Base-by-base conservation (phyloP, 1,284 basidiomycete genomes). In the Boletus semigastroideus region DNA sequence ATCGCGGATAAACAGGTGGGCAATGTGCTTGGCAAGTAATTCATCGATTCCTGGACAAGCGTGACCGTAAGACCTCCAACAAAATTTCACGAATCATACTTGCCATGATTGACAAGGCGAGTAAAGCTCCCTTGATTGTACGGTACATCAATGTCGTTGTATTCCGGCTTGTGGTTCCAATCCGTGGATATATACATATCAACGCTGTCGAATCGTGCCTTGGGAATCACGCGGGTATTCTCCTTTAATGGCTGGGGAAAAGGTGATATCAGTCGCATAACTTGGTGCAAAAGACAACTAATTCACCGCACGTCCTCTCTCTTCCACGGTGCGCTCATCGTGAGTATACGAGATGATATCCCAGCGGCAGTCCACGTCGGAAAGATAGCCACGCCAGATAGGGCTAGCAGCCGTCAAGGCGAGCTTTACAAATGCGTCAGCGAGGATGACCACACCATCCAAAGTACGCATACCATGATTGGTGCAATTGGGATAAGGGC, bases 311-410 rank as follows among this genome's bases (percentile, higher is more conserved):
- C 92, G 61, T 5, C 94, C 95, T 45, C 95, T 83, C 71, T 99
- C 97, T 67, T 96, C 94, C 58, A 89, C 85, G 16, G 94, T 99
- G 44, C 97, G 83, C 72, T 99, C 97, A 66, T 99, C 97, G 0
- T 99, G 94, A 59, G 92, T 92, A 7, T 90, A 95, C 5, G 96
- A 90, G 59, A 99, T 97, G 17, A 99, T 95, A 67, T 98, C 93
- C 97, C 97, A 99, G 25, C 97, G 85, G 64, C 92, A 95, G 73
- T 99, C 97, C 3, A 98, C 94, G 65, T 99, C 96, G 28, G 96
- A 86, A 38, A 99, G 80, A 66, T 94, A 91, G 11, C 97, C 97
- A 52, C 96, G 82, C 83, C 92, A 99, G 8, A 93, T 80, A 1
- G 97, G 97, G 58, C 93, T 94, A 3, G 93, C 92, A 20, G 96